phyloP scores from a whole-genome alignment of 2,329 filamentous ascomycete species.

The Amauroascus niger region DNA sequence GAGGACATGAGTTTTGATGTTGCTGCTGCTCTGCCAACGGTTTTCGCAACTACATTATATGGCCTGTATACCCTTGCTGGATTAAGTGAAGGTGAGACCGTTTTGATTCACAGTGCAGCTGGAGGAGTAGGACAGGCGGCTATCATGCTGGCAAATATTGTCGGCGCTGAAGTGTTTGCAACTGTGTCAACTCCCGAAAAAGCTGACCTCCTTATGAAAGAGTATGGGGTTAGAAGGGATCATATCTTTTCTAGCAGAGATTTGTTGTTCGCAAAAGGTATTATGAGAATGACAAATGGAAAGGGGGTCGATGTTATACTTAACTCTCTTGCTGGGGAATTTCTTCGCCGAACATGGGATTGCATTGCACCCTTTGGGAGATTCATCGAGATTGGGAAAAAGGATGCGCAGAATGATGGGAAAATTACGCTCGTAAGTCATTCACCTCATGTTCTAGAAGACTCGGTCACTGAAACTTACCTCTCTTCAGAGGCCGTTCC shows the following conservation, averaged over 20 bases:
- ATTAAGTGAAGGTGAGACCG: conserved; percentile 15
- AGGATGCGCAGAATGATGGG: conserved; percentile 5
- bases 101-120: conserved; percentile 20
- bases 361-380: conserved; percentile 16
- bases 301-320: conserved; percentile 17
- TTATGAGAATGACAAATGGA: conserved; percentile 15
- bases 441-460: not conserved
- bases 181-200: conserved; percentile 19
- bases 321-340: conserved; percentile 17
- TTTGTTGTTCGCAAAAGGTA: conserved; percentile 11
- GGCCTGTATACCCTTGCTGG: conserved; percentile 13
- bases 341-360: conserved; percentile 12
- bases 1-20: conserved; percentile 10
- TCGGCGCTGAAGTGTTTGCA: conserved; percentile 20
- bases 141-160: conserved; percentile 16
- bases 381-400: conserved; percentile 17
- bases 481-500: conserved; percentile 11
- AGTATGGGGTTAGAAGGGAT: conserved; percentile 11
- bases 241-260: conserved; percentile 16
- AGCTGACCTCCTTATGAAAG: conserved; percentile 14
- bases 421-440: conserved; percentile 10
- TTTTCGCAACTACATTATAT: conserved; percentile 16
- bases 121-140: conserved; percentile 21
- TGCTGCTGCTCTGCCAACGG: conserved; percentile 15
- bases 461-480: not conserved